Evolutionary conservation across 1,284 basidiomycete species (phyloP).

Genomic region (Ganoderma leucocontextum): DNA sequence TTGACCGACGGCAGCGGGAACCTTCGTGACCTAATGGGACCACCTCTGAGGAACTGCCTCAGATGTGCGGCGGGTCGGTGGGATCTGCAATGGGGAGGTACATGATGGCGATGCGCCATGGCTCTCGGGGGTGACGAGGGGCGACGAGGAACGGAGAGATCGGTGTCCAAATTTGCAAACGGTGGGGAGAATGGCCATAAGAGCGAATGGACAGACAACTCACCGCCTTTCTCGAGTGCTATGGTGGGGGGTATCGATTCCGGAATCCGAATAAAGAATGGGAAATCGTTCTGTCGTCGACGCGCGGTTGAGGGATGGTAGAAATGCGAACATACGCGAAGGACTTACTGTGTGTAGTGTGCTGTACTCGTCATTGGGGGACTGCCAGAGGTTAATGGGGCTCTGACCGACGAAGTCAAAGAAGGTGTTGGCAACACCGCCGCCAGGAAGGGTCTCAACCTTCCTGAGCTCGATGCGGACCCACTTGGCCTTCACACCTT

Average conservation of each 20-base stretch:
- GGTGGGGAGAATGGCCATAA: conserved; percentile 8
- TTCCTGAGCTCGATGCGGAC: conserved; percentile 88
- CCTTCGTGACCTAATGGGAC: neutral
- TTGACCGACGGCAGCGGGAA: neutral
- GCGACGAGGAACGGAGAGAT: neutral
- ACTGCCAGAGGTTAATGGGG: conserved; percentile 75
- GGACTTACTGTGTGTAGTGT: conserved; percentile 68
- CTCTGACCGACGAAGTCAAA: conserved; percentile 77
- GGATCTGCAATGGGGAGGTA: neutral
- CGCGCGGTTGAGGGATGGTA: conserved; percentile 4
- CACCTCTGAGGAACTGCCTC: neutral
- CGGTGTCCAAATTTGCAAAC: neutral
- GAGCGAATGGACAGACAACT: conserved; percentile 29
- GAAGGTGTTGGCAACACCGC: conserved; percentile 72
- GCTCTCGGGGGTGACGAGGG: neutral
- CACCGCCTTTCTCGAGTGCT: conserved; percentile 75
- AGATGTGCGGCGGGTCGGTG: neutral
- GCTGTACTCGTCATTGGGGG: conserved; percentile 73
- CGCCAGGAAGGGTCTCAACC: conserved; percentile 82
- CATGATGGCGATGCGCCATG: too few relatives aligned
- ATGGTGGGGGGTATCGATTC: conserved; percentile 86
- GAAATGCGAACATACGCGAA: neutral
- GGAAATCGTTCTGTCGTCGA: conserved; percentile 67
- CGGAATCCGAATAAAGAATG: conserved; percentile 86
- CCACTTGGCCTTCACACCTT: conserved; percentile 90